A percentile compares a stretch with the other conserved stretches of the same genome.
phyloP scores from a whole-genome alignment of 768 basidiomycete species.

The Podaxis sp. region DNA sequence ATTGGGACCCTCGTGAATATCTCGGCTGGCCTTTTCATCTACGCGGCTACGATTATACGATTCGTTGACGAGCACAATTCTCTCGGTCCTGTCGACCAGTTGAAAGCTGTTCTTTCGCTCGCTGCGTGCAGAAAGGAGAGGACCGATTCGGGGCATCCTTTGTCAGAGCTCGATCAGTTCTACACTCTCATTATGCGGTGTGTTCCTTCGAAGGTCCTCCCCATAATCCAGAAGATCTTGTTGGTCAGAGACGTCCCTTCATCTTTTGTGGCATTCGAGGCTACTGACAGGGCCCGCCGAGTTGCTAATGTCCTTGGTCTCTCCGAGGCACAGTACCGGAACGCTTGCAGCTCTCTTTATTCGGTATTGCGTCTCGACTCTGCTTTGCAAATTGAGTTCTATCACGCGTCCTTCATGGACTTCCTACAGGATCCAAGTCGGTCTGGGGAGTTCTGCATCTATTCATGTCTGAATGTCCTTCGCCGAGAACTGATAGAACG shows the following conservation, averaged over 20 bases:
- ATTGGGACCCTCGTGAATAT: conserved; percentile 1
- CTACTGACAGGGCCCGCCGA: neutral
- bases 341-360: neutral
- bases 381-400: neutral
- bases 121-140: neutral
- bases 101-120: neutral
- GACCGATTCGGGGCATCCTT: neutral
- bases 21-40: conserved; percentile 1
- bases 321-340: neutral
- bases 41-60: neutral
- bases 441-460: neutral
- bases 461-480: neutral
- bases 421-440: neutral
- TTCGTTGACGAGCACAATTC: conserved; percentile 3
- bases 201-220: neutral
- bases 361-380: neutral
- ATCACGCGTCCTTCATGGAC: conserved; percentile 9
- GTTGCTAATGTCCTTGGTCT: neutral
- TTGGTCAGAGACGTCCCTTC: neutral
- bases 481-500: neutral
- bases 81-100: neutral
- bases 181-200: conserved; percentile 1
- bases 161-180: neutral
- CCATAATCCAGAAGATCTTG: neutral
- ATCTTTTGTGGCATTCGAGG: neutral